These are phyloP conservation scores for Fusarium euwallaceae DNA, from an alignment of 2,329 filamentous ascomycete species.

Conservation along the genomic window DNA sequence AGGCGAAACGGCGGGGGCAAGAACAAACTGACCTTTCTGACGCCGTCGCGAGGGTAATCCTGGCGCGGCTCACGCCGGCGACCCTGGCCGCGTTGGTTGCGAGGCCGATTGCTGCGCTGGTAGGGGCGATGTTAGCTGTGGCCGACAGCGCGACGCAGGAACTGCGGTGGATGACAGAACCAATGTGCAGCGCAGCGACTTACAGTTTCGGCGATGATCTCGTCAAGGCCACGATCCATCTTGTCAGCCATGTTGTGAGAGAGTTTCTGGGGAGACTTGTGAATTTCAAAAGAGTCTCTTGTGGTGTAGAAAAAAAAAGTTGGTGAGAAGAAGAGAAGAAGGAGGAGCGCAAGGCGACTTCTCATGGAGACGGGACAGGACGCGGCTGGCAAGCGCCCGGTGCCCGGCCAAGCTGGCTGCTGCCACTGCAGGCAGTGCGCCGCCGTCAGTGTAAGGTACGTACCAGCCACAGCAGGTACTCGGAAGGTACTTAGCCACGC, in stretches of 20 bases:
- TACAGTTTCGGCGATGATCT: conserved; percentile 67
- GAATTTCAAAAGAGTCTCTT: not conserved
- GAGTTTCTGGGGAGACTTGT: conserved; percentile 3
- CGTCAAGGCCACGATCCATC: conserved; percentile 69
- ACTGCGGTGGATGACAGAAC: conserved; percentile 3
- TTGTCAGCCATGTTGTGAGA: conserved; percentile 54
- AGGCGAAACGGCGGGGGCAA: not conserved
- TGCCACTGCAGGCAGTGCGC: not conserved
- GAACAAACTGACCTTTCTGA: conserved; percentile 81
- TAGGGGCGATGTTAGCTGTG: conserved; percentile 37
- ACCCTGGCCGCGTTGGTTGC: conserved; percentile 52
- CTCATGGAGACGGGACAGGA: not conserved
- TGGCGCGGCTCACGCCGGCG: conserved; percentile 55
- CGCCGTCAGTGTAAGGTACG: not conserved
- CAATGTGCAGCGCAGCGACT: conserved; percentile 23
- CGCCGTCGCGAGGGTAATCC: conserved; percentile 80
- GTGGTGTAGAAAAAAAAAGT: conserved; percentile 5
- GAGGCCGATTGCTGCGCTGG: conserved; percentile 50
- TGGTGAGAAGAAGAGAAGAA: conserved; percentile 2
- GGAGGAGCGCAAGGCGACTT: not conserved
- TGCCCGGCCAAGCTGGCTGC: not conserved
- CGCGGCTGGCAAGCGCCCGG: not conserved
- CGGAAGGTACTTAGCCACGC: not conserved
- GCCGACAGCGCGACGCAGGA: conserved; percentile 26
- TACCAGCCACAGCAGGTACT: not conserved